Conservation (phyloP, 768 basidiomycete genomes). For the Tricholoma sp. region DNA sequence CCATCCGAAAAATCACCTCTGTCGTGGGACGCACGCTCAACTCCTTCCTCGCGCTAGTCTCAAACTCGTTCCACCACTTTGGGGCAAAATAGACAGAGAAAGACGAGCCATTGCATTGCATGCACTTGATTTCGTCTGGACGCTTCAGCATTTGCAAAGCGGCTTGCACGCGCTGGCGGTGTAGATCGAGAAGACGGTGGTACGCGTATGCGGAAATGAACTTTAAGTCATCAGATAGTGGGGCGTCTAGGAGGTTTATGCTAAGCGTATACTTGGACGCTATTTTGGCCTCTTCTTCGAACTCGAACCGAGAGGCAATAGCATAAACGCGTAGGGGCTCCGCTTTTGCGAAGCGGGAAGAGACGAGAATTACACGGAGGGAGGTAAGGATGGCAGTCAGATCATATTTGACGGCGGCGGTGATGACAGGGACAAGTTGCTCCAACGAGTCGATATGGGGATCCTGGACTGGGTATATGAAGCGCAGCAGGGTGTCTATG, state of each 20-base stretch:
- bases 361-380: conserved; percentile 49
- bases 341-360: conserved; percentile 40
- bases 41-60: conserved; percentile 52
- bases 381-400: conserved; percentile 38
- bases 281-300: conserved; percentile 56
- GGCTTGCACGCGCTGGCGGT: conserved; percentile 45
- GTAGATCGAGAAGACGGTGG: conserved; percentile 57
- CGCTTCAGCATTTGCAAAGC: conserved; percentile 43
- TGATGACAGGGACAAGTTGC: conserved; percentile 45
- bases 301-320: conserved; percentile 59
- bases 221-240: conserved; percentile 57
- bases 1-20: conserved; percentile 53
- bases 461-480: conserved; percentile 58
- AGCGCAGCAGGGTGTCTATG: conserved; percentile 48
- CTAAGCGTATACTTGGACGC: conserved; percentile 57
- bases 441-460: conserved; percentile 49
- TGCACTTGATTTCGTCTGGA: conserved; percentile 52
- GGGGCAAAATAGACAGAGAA: conserved; percentile 44
- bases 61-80: conserved; percentile 67
- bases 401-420: conserved; percentile 62
- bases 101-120: conserved; percentile 57
- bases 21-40: conserved; percentile 50
- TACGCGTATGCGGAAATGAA: conserved; percentile 67
- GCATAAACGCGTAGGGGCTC: conserved; percentile 64
- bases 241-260: conserved; percentile 48